Percentiles rank a stretch among this genome's conserved stretches.
phyloP scores from a whole-genome alignment of 495 filamentous ascomycete species.

The Durotheca rogersii region DNA sequence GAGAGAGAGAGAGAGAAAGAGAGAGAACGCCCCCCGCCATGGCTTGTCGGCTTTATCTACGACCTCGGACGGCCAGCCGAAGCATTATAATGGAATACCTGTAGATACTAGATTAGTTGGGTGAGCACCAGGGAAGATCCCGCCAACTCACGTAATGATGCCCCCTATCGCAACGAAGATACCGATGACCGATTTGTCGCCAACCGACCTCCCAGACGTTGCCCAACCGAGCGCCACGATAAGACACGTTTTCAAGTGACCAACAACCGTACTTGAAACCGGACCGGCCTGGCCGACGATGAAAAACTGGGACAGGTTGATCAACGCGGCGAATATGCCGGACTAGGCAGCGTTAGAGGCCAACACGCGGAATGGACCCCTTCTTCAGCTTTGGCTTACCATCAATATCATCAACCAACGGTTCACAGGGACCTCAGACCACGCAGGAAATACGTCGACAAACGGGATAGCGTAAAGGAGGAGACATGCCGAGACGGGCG shows the following conservation, averaged over 20 bases:
- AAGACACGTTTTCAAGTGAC: constrained; percentile 63
- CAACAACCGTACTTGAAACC: constrained; percentile 70
- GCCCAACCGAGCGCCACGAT: constrained; percentile 62
- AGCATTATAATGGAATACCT: constrained; percentile 58
- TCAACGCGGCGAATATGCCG: constrained; percentile 63
- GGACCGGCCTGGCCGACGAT: constrained; percentile 70
- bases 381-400: constrained; percentile 38
- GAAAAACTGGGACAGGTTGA: constrained; percentile 75
- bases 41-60: constrained; percentile 1
- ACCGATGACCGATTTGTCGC: constrained; percentile 54
- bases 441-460: constrained; percentile 60
- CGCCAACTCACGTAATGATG: constrained; percentile 51
- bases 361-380: constrained; percentile 12
- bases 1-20: too few relatives aligned
- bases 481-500: constrained; percentile 62
- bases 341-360: constrained; percentile 40
- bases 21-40: constrained; percentile 15
- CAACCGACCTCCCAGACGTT: constrained; percentile 50
- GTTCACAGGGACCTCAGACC: constrained; percentile 48
- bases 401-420: constrained; percentile 58
- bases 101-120: constrained; percentile 6
- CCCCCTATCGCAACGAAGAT: constrained; percentile 56
- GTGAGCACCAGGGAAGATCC: background rate
- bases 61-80: constrained; percentile 23
- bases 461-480: constrained; percentile 67